Conservation (phyloP, 495 filamentous ascomycete species). For the Tetracladium setigerum region DNA sequence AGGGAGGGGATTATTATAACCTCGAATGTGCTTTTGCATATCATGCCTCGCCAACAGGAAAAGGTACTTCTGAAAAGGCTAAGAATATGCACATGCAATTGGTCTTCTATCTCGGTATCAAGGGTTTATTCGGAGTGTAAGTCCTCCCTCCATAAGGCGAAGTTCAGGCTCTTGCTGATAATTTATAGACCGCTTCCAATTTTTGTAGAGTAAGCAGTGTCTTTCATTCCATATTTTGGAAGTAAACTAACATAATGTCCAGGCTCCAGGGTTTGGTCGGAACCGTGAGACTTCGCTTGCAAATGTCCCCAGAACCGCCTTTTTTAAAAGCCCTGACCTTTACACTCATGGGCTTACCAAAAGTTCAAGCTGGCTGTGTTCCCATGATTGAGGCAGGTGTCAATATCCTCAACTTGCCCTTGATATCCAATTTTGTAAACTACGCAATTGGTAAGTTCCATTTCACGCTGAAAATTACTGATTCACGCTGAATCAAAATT, state of each 20-base stretch:
- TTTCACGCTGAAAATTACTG: neutral
- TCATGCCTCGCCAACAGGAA: constrained; percentile 68
- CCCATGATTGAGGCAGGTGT: constrained; percentile 84
- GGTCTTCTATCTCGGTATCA: constrained; percentile 86
- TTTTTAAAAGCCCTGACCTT: constrained; percentile 90
- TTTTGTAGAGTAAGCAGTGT: neutral
- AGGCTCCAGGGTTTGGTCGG: constrained; percentile 81
- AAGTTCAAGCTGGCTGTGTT: constrained; percentile 83
- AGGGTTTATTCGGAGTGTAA: constrained; percentile 71
- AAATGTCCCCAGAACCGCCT: constrained; percentile 80
- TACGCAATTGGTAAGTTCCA: constrained; percentile 62
- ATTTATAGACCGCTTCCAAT: constrained; percentile 31
- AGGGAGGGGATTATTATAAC: constrained; percentile 91
- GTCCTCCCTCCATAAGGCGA: neutral
- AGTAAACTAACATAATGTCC: constrained; percentile 28
- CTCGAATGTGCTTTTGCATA: constrained; percentile 91
- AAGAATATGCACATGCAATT: constrained; percentile 93
- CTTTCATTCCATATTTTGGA: too few species aligned
- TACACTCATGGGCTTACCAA: constrained; percentile 85
- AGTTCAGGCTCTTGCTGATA: constrained; percentile 53
- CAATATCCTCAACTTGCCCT: constrained; percentile 83
- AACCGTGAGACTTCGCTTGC: constrained; percentile 72
- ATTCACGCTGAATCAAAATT: too few species aligned
- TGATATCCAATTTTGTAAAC: constrained; percentile 96
- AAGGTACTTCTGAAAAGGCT: constrained; percentile 66